These are phyloP conservation scores for Penicillium sp. DNA, from an alignment of 2,329 filamentous ascomycete species.

Conservation along the genomic window DNA sequence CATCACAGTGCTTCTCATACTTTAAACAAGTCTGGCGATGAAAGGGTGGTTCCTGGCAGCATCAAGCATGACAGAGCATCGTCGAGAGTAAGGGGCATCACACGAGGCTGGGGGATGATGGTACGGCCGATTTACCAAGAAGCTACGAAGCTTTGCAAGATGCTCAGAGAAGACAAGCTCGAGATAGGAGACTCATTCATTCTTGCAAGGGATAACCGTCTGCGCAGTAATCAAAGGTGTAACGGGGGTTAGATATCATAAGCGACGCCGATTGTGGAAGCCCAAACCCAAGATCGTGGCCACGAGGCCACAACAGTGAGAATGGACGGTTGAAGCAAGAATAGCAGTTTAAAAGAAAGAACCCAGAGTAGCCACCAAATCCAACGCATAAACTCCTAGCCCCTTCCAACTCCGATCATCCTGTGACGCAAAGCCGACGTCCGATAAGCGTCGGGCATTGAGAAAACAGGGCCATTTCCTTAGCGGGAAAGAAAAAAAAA, in stretches of 20 bases:
- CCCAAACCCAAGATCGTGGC: not conserved
- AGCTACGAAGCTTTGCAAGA: not conserved
- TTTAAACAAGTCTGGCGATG: constrained; percentile 11
- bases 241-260: constrained; percentile 11
- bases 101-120: not conserved
- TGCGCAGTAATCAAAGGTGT: constrained; percentile 11
- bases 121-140: not conserved
- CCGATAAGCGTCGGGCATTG: not conserved
- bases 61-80: constrained; percentile 1
- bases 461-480: not conserved
- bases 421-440: not conserved
- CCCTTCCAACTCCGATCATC: not conserved
- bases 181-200: constrained; percentile 10
- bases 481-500: not conserved
- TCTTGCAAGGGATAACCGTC: constrained; percentile 16
- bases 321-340: constrained; percentile 1
- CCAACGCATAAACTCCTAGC: constrained; percentile 10
- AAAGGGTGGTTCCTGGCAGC: constrained; percentile 19
- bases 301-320: not conserved
- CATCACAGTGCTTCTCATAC: constrained; percentile 15
- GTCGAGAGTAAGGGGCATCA: not conserved
- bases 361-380: constrained; percentile 4
- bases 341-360: not conserved
- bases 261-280: constrained; percentile 7
- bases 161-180: not conserved